A percentile compares a stretch with the other conserved stretches of the same genome.
phyloP scores from a whole-genome alignment of 352 stramenopile genomes.

The Phytopythium mirpurense region DNA sequence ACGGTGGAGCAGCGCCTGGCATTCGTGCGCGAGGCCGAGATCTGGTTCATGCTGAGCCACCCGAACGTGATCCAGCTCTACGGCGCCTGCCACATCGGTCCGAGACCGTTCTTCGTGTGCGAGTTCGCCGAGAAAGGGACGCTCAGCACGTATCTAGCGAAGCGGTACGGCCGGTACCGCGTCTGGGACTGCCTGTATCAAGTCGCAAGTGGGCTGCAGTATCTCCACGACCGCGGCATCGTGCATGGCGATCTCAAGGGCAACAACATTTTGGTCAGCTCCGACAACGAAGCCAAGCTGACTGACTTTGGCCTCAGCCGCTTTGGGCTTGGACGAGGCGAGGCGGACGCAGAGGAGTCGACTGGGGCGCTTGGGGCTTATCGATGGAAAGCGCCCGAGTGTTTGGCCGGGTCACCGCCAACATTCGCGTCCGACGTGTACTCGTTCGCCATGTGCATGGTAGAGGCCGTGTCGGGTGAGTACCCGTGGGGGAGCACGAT shows the following conservation, averaged over 20 bases:
- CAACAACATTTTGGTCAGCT: background rate
- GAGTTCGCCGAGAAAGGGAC: background rate
- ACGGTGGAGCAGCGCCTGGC: background rate
- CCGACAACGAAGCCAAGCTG: background rate
- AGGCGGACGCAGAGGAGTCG: too few relatives aligned
- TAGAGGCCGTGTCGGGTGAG: background rate
- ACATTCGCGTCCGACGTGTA: too few relatives aligned
- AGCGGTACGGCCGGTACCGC: too few relatives aligned
- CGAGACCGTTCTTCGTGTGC: constrained; percentile 25
- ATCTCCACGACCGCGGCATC: background rate
- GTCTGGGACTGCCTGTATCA: too few relatives aligned
- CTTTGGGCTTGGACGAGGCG: background rate
- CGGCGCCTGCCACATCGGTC: constrained; percentile 21
- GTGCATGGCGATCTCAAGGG: background rate
- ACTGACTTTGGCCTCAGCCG: background rate
- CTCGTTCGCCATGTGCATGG: too few relatives aligned
- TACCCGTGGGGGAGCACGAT: background rate
- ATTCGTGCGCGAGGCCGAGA: constrained; percentile 20
- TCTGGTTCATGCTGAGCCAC: constrained; percentile 23
- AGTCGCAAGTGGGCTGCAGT: background rate
- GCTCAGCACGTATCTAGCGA: background rate
- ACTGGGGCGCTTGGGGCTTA: too few relatives aligned
- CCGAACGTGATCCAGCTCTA: constrained; percentile 26
- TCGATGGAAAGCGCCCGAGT: too few relatives aligned
- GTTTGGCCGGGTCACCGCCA: too few relatives aligned